Conservation (phyloP, 2,329 filamentous ascomycete species). For the Pestalotiopsis sp. region DNA sequence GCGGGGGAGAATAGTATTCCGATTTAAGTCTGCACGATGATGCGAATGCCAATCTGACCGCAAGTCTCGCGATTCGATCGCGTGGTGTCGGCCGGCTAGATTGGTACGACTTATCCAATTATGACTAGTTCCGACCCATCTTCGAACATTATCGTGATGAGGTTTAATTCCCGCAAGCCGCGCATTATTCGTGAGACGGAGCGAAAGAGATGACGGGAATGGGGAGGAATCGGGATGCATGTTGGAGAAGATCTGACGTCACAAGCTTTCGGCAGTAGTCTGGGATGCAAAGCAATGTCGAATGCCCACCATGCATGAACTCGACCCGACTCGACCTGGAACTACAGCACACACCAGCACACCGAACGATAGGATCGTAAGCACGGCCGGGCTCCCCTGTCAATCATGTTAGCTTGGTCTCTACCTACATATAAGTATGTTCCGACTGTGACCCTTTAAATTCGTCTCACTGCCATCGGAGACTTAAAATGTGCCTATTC, state of each 20-base stretch:
- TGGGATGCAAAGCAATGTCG: not conserved
- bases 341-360: not conserved
- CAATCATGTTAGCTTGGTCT: not conserved
- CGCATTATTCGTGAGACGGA: not conserved
- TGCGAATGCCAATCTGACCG: not conserved
- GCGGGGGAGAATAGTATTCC: not conserved
- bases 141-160: not conserved
- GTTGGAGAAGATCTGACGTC: not conserved
- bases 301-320: not conserved
- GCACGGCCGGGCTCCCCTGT: not conserved
- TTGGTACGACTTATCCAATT: not conserved
- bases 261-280: not conserved
- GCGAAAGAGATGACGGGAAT: not conserved
- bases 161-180: not conserved
- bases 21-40: constrained; percentile 2
- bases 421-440: not conserved
- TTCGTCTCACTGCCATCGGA: not conserved
- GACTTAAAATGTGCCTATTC: not conserved
- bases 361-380: not conserved
- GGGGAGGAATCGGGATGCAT: not conserved
- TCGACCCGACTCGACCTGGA: not conserved
- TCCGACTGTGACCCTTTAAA: not conserved
- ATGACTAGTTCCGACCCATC: not conserved
- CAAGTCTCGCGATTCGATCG: not conserved
- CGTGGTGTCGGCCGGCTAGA: not conserved